A percentile compares a stretch with the other conserved stretches of the same genome.
phyloP scores from a whole-genome alignment of 2,329 filamentous ascomycete genomes.

The Aspergillus ochraceoroseus region DNA sequence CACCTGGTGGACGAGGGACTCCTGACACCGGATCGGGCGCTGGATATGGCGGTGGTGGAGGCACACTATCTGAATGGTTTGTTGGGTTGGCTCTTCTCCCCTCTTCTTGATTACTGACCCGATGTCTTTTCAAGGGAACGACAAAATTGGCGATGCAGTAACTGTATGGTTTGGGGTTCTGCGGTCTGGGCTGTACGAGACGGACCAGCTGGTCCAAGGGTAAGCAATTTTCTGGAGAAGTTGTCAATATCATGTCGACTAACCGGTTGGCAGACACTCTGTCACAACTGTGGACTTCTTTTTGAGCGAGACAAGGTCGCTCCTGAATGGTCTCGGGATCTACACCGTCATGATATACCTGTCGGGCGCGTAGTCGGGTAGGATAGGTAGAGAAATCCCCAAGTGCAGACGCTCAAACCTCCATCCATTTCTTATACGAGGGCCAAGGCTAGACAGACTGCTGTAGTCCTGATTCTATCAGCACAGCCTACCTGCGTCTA shows the following conservation, averaged over 20 bases:
- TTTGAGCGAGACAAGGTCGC: constrained; percentile 83
- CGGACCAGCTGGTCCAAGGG: constrained; percentile 76
- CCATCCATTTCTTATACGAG: background rate
- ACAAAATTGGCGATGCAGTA: constrained; percentile 76
- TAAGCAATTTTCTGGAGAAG: constrained; percentile 54
- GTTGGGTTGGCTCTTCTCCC: background rate
- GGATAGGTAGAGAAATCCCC: background rate
- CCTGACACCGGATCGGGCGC: constrained; percentile 62
- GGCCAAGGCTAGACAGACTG: too few species aligned
- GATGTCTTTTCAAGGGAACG: constrained; percentile 55
- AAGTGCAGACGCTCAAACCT: background rate
- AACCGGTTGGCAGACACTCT: constrained; percentile 61
- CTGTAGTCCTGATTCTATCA: too few species aligned
- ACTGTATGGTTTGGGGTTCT: constrained; percentile 82
- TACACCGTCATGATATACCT: constrained; percentile 53
- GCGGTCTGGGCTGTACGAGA: constrained; percentile 94
- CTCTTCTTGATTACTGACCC: constrained; percentile 9
- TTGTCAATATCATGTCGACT: constrained; percentile 14
- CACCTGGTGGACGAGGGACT: constrained; percentile 68
- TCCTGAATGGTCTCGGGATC: constrained; percentile 68
- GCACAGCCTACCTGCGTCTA: too few species aligned
- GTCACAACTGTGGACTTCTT: constrained; percentile 85
- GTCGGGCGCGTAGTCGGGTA: constrained; percentile 29
- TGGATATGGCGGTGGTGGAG: constrained; percentile 64
- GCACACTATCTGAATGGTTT: constrained; percentile 61